These are phyloP conservation scores for Spathaspora hagerdaliae DNA, from an alignment of 805 yeast species.

Conservation along the genomic window DNA sequence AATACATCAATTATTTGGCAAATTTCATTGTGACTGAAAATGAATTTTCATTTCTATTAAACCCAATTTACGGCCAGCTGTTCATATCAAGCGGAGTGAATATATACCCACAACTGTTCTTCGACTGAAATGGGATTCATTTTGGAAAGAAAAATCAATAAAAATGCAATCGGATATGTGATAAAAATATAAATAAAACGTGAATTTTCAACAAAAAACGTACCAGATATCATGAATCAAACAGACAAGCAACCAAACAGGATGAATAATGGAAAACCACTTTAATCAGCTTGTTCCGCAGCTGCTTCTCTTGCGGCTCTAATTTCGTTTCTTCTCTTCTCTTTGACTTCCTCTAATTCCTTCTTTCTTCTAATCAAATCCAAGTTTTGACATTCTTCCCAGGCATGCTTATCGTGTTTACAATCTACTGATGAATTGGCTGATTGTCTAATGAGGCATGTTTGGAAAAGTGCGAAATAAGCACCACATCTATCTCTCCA, in stretches of 20 bases:
- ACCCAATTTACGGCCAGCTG: background rate
- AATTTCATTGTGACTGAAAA: background rate
- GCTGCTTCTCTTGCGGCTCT: constrained; percentile 1
- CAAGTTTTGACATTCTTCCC: constrained; percentile 81
- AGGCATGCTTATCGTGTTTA: constrained; percentile 71
- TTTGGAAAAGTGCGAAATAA: constrained; percentile 41
- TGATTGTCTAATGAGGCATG: constrained; percentile 41
- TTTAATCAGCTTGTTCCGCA: background rate
- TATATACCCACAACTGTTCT: background rate
- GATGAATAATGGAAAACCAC: background rate
- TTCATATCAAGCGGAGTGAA: background rate
- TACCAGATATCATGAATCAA: background rate
- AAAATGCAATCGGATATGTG: background rate
- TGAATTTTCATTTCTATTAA: background rate
- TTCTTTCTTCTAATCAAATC: constrained; percentile 79
- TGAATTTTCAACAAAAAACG: background rate
- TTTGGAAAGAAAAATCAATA: background rate
- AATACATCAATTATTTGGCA: no score
- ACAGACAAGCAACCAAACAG: background rate
- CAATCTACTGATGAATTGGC: constrained; percentile 51
- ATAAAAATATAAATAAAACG: background rate
- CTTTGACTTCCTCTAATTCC: constrained; percentile 60
- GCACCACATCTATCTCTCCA: constrained; percentile 84
- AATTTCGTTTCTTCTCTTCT: constrained; percentile 26
- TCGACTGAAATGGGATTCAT: background rate